Percentiles rank a stretch among this genome's conserved stretches.
phyloP scores from a whole-genome alignment of 805 yeast genomes.

The Saccharomycodes ludwigii region DNA sequence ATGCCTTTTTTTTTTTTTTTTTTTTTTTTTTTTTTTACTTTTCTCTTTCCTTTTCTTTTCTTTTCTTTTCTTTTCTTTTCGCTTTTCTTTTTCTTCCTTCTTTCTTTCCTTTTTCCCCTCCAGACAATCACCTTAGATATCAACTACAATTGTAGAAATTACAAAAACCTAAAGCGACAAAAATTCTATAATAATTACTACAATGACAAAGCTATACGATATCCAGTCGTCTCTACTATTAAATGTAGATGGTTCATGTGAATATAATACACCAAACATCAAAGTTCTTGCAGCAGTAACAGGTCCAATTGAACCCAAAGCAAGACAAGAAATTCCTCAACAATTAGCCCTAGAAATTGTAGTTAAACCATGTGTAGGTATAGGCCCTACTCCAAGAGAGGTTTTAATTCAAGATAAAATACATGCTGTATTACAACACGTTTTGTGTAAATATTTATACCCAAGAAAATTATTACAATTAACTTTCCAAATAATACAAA shows the following conservation, averaged over 20 bases:
- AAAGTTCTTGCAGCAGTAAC: conserved; percentile 65
- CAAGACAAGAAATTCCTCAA: conserved; percentile 76
- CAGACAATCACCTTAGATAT: neutral
- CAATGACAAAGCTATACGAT: conserved; percentile 2
- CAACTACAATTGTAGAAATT: conserved; percentile 2
- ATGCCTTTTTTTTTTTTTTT: too few relatives aligned
- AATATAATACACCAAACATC: conserved; percentile 36
- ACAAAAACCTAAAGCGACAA: neutral
- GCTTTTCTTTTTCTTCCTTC: neutral
- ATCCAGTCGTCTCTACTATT: conserved; percentile 5
- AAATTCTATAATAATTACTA: too few relatives aligned
- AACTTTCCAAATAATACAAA: conserved; percentile 49
- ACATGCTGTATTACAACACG: conserved; percentile 44
- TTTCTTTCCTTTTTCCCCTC: conserved; percentile 1
- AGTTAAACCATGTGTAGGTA: conserved; percentile 68
- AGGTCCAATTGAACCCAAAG: conserved; percentile 82
- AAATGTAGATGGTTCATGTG: conserved; percentile 73
- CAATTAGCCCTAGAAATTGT: conserved; percentile 65
- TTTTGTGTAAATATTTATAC: conserved; percentile 48
- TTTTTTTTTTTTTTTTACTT: too few relatives aligned
- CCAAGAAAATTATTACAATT: conserved; percentile 74
- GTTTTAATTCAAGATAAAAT: conserved; percentile 62
- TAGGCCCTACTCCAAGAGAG: conserved; percentile 57
- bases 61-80: too few relatives aligned
- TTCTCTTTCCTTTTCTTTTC: too few relatives aligned